Conservation (phyloP, 495 filamentous ascomycete genomes). For the Mytilinidion resinicola region DNA sequence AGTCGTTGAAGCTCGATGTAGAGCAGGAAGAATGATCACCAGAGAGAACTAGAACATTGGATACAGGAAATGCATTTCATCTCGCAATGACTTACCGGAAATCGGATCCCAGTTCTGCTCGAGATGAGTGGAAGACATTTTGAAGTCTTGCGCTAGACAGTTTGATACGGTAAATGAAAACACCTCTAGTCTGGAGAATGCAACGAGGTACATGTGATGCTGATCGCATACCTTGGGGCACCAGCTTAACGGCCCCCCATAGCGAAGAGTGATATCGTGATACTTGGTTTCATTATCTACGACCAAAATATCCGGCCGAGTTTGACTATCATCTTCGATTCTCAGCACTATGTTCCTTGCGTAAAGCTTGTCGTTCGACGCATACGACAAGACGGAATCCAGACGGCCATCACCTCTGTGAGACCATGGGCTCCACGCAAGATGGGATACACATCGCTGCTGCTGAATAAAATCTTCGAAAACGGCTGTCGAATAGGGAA, state of each 20-base stretch:
- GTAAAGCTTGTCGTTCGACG: conserved; percentile 22
- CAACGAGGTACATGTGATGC: conserved; percentile 3
- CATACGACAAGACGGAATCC: conserved; percentile 36
- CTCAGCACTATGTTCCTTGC: conserved; percentile 7
- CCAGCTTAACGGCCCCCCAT: conserved; percentile 14
- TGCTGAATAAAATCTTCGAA: conserved; percentile 29
- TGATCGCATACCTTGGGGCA: conserved; percentile 3
- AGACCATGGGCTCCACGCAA: conserved; percentile 38
- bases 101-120: conserved; percentile 21
- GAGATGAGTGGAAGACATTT: conserved; percentile 1
- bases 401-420: conserved; percentile 18
- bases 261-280: conserved; percentile 5
- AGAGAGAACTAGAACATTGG: neutral
- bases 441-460: conserved; percentile 30
- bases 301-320: neutral
- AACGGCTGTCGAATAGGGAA: neutral
- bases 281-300: conserved; percentile 10
- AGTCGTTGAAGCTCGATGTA: neutral
- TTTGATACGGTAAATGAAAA: conserved; percentile 11
- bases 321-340: neutral
- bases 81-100: conserved; percentile 10
- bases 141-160: conserved; percentile 2
- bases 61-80: neutral
- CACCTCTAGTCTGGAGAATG: conserved; percentile 7
- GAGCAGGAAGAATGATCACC: no score